Percentiles rank a stretch among this genome's conserved stretches.
Evolutionary conservation across 768 basidiomycete genomes (phyloP).

Genomic region (Hysterangium stoloniferum): DNA sequence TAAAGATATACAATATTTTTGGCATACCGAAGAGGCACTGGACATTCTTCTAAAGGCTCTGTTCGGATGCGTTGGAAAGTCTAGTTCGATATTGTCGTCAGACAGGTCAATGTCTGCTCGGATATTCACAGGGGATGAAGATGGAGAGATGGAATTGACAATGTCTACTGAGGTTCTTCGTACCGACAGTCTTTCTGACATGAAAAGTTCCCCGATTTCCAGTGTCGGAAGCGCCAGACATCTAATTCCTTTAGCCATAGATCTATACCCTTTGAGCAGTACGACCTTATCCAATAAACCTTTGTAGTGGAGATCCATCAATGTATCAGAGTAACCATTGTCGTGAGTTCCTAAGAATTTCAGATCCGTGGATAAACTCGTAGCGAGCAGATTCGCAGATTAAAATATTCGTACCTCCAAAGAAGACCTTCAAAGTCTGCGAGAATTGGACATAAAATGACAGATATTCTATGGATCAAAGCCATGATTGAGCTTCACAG

Average conservation of each 20-base stretch:
- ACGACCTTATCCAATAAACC: constrained; percentile 58
- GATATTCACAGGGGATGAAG: not conserved
- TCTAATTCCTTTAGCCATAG: constrained; percentile 26
- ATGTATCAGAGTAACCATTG: constrained; percentile 57
- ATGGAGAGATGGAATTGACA: not conserved
- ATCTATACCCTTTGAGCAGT: constrained; percentile 53
- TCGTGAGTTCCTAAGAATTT: constrained; percentile 53
- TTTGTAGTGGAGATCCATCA: constrained; percentile 56
- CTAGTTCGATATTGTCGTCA: not conserved
- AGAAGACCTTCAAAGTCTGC: constrained; percentile 58
- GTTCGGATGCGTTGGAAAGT: not conserved
- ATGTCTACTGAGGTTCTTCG: not conserved
- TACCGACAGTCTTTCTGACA: constrained; percentile 37
- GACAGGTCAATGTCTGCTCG: not conserved
- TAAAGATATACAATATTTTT: too few relatives aligned
- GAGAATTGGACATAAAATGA: constrained; percentile 39
- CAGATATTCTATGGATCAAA: constrained; percentile 27
- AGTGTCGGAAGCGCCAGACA: constrained; percentile 55
- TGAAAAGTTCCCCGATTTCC: constrained; percentile 52
- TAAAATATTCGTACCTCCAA: constrained; percentile 49
- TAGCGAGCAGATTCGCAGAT: not conserved
- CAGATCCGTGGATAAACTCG: not conserved
- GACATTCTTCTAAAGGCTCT: not conserved
- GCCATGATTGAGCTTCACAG: not conserved
- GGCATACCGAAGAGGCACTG: too few relatives aligned